These are phyloP conservation scores for Fusarium heterosporum DNA, from an alignment of 2,329 filamentous ascomycete species.

Conservation along the genomic window DNA sequence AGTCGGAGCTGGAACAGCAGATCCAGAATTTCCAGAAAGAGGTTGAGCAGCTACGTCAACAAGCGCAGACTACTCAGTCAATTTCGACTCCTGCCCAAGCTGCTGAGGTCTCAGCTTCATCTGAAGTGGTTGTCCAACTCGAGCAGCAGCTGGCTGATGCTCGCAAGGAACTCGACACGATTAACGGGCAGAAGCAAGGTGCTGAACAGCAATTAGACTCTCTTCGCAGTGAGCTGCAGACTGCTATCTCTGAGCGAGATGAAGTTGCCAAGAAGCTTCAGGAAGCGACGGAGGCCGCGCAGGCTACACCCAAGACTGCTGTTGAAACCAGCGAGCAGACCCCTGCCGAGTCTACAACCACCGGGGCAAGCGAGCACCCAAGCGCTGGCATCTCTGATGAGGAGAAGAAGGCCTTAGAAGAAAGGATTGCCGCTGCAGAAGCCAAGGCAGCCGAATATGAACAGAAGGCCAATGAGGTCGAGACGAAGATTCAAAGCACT, in stretches of 20 bases:
- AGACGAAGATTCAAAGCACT: slow-evolving; percentile 69
- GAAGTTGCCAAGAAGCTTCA: slow-evolving; percentile 60
- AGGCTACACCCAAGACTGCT: slow-evolving; percentile 56
- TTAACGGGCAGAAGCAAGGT: slow-evolving; percentile 74
- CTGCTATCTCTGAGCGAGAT: slow-evolving; percentile 73
- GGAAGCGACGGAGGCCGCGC: slow-evolving; percentile 49
- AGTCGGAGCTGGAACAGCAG: slow-evolving; percentile 56
- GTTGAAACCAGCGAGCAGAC: slow-evolving; percentile 50
- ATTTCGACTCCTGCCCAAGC: slow-evolving; percentile 52
- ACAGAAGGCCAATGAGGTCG: slow-evolving; percentile 71
- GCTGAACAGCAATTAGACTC: slow-evolving; percentile 72
- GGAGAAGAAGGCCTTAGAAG: slow-evolving; percentile 71
- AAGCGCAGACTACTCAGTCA: slow-evolving; percentile 52
- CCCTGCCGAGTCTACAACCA: slow-evolving; percentile 27
- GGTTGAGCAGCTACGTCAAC: slow-evolving; percentile 54
- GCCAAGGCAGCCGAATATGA: slow-evolving; percentile 73
- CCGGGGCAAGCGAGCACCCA: slow-evolving; percentile 32
- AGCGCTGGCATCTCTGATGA: slow-evolving; percentile 60
- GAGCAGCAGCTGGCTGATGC: slow-evolving; percentile 63
- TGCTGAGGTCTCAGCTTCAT: slow-evolving; percentile 53
- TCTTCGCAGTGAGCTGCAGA: slow-evolving; percentile 69
- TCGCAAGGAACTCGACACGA: slow-evolving; percentile 72
- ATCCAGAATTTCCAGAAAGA: slow-evolving; percentile 58
- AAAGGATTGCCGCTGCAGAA: slow-evolving; percentile 70
- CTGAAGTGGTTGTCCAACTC: slow-evolving; percentile 61